phyloP scores from a whole-genome alignment of 352 stramenopile species.

The Globisporangium acanthophoron region DNA sequence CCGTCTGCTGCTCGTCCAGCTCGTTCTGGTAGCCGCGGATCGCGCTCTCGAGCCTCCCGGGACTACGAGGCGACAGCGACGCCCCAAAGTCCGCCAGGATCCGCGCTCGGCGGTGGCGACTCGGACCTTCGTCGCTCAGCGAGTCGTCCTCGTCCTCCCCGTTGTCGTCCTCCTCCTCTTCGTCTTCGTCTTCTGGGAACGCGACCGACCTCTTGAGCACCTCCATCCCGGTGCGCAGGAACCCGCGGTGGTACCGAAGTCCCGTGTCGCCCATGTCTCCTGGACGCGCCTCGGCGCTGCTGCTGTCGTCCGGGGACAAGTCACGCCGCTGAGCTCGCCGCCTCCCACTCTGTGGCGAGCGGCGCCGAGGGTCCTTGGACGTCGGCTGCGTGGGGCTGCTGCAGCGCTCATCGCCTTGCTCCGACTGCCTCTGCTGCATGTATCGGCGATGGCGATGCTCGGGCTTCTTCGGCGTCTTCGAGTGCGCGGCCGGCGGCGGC shows the following conservation, averaged over 20 bases:
- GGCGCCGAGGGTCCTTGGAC: neutral
- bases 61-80: slow-evolving; percentile 15
- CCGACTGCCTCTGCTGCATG: neutral
- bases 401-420: slow-evolving; percentile 26
- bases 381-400: slow-evolving; percentile 4
- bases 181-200: slow-evolving; percentile 9
- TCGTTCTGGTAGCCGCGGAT: slow-evolving; percentile 30
- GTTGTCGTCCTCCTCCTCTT: neutral
- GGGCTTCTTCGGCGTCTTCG: slow-evolving; percentile 4
- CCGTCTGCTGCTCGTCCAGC: slow-evolving; percentile 2
- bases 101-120: neutral
- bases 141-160: neutral
- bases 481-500: neutral
- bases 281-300: neutral
- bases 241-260: slow-evolving; percentile 41
- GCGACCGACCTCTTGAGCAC: slow-evolving; percentile 23
- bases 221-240: slow-evolving; percentile 58
- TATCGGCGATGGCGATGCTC: slow-evolving; percentile 5
- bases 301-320: neutral
- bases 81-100: neutral
- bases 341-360: slow-evolving; percentile 2
- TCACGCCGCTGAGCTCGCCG: neutral
- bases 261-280: slow-evolving; percentile 6
- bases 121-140: neutral
- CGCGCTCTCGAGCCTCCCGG: slow-evolving; percentile 27